These are phyloP conservation scores for Hypomontagnella submonticulosa DNA, from an alignment of 495 filamentous ascomycete genomes.

Conservation along the genomic window DNA sequence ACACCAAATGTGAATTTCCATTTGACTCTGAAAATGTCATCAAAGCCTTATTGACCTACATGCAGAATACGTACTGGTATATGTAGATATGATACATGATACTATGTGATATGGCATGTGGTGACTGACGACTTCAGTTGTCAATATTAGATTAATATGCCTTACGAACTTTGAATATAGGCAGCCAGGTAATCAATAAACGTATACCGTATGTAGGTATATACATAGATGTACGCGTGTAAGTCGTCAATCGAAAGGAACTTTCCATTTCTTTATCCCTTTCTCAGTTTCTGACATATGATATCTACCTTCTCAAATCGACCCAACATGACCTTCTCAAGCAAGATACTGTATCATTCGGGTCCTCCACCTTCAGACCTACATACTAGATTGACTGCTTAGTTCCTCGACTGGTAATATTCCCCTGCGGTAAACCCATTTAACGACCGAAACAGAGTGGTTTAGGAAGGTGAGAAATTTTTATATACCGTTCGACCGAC, in stretches of 20 bases:
- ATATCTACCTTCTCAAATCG: constrained; percentile 37
- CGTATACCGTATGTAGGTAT: too few species aligned
- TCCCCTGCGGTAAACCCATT: constrained; percentile 41
- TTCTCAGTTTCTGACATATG: constrained; percentile 31
- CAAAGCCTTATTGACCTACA: too few species aligned
- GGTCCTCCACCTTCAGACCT: constrained; percentile 24
- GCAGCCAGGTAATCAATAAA: too few species aligned
- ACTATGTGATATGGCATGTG: too few species aligned
- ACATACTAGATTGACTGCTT: constrained; percentile 6
- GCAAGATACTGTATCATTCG: constrained; percentile 42
- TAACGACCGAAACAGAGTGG: constrained; percentile 32
- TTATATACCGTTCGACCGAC: constrained; percentile 37
- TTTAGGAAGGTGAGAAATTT: constrained; percentile 42
- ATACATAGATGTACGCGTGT: constrained; percentile 5
- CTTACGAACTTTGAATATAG: too few species aligned
- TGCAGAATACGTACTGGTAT: too few species aligned
- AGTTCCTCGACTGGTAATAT: constrained; percentile 19
- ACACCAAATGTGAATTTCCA: too few species aligned
- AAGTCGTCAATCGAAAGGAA: constrained; percentile 1
- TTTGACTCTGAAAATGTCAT: too few species aligned
- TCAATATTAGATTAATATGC: too few species aligned
- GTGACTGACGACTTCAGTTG: too few species aligned
- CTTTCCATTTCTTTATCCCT: background rate
- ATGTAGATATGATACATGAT: too few species aligned
- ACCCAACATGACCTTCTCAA: constrained; percentile 1